These are phyloP conservation scores for Melanogaster broomeanus DNA, from an alignment of 768 basidiomycete genomes.

Conservation along the genomic window DNA sequence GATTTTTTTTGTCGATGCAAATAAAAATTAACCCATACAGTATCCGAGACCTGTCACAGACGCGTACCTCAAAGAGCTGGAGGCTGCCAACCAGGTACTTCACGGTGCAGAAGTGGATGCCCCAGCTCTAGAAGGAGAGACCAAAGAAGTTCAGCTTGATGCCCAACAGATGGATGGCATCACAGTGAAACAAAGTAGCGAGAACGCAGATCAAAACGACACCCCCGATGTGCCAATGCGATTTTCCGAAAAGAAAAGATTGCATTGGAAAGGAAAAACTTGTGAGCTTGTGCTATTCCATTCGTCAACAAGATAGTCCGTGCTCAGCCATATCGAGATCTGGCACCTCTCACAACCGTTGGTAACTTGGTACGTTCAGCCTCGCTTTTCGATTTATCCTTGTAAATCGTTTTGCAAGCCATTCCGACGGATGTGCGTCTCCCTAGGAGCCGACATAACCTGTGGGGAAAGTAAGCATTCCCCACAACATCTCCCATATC, in stretches of 20 bases:
- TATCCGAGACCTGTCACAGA: conserved; percentile 66
- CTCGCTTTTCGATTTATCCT: neutral
- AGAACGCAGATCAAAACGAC: conserved; percentile 43
- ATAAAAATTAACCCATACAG: conserved; percentile 34
- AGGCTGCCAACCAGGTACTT: conserved; percentile 28
- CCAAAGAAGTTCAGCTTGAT: neutral
- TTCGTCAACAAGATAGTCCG: conserved; percentile 28
- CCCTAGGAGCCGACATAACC: conserved; percentile 90
- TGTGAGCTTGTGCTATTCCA: conserved; percentile 48
- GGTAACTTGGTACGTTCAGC: conserved; percentile 73
- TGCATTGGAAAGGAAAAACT: conserved; percentile 85
- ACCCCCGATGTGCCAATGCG: conserved; percentile 70
- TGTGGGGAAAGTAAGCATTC: conserved; percentile 80
- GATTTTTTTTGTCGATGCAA: neutral
- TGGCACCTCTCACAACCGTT: conserved; percentile 89
- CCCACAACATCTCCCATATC: neutral
- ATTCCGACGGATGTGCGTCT: conserved; percentile 86
- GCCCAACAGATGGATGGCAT: conserved; percentile 13
- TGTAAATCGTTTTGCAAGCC: conserved; percentile 50
- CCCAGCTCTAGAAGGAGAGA: conserved; percentile 16
- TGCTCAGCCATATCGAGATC: conserved; percentile 41
- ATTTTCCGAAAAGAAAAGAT: conserved; percentile 80
- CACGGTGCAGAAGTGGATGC: neutral
- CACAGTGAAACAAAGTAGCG: conserved; percentile 38
- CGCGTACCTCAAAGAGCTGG: conserved; percentile 58